Evolutionary conservation across 1,139 yeast genomes (phyloP), one percentile per base, ranked within the genome.

Genomic region (Protomyces arabidopsidicola): DNA sequence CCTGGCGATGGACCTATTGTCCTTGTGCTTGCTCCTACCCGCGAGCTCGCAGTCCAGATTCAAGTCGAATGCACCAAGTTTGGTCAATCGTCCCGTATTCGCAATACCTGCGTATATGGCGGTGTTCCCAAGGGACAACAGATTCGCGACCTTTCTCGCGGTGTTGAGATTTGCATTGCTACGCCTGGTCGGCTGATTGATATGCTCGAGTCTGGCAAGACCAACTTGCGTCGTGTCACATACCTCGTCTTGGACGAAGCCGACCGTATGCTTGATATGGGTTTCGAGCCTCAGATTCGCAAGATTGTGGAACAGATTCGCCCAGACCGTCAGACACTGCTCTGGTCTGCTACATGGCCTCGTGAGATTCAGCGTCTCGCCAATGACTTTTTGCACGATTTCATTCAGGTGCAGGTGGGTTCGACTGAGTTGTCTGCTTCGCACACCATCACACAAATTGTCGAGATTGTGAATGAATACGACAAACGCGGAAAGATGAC

Each of bases 331-430:
- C 98, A 93, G 81, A 93, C 98, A 67, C 83, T 93, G 75, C 89
- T 93, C 97, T 93, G 98, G 98, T 90, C 98, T 69, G 98, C 98
- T 71, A 93, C 98, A 65, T 93, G 98, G 98, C 98, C 98, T 74
- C 90, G 90, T 82, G 96, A 90, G 77, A 98, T 93, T 69, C 95
- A 91, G 81, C 81, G 85, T 71, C 83, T 93, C 75, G 95, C 98
- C 70, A 83, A 87, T 73, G 98, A 93, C 77, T 93, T 90, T 78
- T 82, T 91, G 76, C 79, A 84, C 68, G 97, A 93, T 75, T 95
- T 93, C 73, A 91, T 93, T 74, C 98, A 93, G 80, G 98, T 93
- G 70, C 91, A 89, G 72, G 80, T 93, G 76, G 98, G 98, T 75
- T 93, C 98, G 67, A 82, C 91, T 75, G 98, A 93, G 78, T 84